phyloP scores from a whole-genome alignment of 2,329 filamentous ascomycete genomes.

The Alternaria burnsii region DNA sequence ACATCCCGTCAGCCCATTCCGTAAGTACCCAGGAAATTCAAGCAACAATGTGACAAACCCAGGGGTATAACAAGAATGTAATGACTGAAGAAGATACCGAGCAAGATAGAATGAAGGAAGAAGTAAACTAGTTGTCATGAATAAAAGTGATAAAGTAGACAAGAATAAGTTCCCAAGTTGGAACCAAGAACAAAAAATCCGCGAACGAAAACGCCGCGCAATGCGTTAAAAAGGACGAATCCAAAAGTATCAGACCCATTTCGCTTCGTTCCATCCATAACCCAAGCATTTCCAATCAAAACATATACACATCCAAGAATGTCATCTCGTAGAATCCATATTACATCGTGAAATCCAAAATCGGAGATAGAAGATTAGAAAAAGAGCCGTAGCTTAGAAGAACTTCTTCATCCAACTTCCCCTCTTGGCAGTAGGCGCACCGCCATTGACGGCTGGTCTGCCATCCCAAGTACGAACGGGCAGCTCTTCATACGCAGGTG shows the following conservation, averaged over 20 bases:
- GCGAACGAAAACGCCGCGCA: neutral
- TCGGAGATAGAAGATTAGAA: neutral
- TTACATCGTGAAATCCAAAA: slow-evolving; percentile 2
- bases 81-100: neutral
- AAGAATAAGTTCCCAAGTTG: neutral
- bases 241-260: neutral
- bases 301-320: slow-evolving; percentile 5
- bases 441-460: slow-evolving; percentile 45
- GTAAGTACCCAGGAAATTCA: slow-evolving; percentile 1
- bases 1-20: slow-evolving; percentile 2
- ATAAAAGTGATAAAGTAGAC: slow-evolving; percentile 3
- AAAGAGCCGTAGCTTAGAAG: slow-evolving; percentile 19
- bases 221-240: neutral
- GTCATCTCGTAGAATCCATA: neutral
- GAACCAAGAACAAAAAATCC: neutral
- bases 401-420: slow-evolving; percentile 61
- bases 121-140: slow-evolving; percentile 4
- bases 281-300: neutral
- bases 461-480: slow-evolving; percentile 53
- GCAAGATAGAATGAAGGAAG: neutral
- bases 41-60: slow-evolving; percentile 3
- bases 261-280: neutral
- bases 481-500: slow-evolving; percentile 42
- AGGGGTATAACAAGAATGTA: slow-evolving; percentile 12
- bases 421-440: slow-evolving; percentile 46